phyloP scores from a whole-genome alignment of 2,329 filamentous ascomycete genomes.

The Neurospora crassa region DNA sequence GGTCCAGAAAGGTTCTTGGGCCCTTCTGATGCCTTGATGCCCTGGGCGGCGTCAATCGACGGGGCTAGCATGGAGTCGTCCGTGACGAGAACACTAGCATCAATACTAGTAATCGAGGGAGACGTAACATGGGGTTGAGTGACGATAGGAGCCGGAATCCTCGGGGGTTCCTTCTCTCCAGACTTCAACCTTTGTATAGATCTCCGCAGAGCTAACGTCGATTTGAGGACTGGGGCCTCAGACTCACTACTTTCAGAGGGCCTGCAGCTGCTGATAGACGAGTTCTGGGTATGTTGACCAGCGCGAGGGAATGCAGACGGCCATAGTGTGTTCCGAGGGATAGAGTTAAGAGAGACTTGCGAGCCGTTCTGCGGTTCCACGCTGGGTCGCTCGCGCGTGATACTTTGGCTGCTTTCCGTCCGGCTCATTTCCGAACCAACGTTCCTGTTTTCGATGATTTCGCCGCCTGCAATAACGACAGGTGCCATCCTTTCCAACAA shows the following conservation, averaged over 20 bases:
- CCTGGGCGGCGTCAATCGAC: conserved; percentile 26
- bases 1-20: conserved; percentile 20
- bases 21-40: conserved; percentile 19
- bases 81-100: conserved; percentile 43
- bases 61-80: conserved; percentile 43
- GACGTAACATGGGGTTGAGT: conserved; percentile 29
- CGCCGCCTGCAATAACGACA: conserved; percentile 56
- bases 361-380: conserved; percentile 34
- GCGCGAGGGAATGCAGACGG: conserved; percentile 42
- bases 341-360: conserved; percentile 30
- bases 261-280: conserved; percentile 25
- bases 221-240: conserved; percentile 36
- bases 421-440: conserved; percentile 36
- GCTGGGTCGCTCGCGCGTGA: conserved; percentile 30
- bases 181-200: conserved; percentile 43
- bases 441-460: conserved; percentile 52
- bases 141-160: conserved; percentile 44
- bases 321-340: conserved; percentile 37
- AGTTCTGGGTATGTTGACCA: conserved; percentile 12
- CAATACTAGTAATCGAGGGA: conserved; percentile 45
- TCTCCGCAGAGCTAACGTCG: conserved; percentile 44
- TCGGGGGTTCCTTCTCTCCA: conserved; percentile 32
- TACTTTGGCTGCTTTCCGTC: conserved; percentile 41
- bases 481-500: conserved; percentile 53
- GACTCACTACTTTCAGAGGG: conserved; percentile 50